Evolutionary conservation across 2,329 filamentous ascomycete species (phyloP).

Genomic region (Fusarium domesticum): DNA sequence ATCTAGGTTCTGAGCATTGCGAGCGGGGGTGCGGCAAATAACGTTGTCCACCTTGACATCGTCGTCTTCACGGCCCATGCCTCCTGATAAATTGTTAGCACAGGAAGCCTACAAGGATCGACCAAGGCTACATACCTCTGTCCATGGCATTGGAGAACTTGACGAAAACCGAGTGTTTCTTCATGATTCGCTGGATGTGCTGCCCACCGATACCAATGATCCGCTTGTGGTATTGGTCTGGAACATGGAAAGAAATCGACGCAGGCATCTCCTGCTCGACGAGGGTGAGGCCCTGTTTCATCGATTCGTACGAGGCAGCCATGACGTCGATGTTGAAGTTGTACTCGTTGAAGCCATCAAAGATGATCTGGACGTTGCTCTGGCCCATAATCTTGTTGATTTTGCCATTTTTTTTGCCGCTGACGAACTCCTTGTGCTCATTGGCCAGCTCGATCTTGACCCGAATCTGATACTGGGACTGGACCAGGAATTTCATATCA

Average conservation of each 20-base stretch:
- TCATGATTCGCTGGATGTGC: constrained; percentile 99
- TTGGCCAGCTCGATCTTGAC: constrained; percentile 99
- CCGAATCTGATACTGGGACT: constrained; percentile 85
- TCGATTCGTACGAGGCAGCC: constrained; percentile 85
- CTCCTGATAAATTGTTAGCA: constrained; percentile 35
- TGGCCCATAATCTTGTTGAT: constrained; percentile 99
- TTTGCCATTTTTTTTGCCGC: constrained; percentile 99
- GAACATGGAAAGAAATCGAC: constrained; percentile 98
- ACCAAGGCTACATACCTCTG: constrained; percentile 54
- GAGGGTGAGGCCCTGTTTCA: constrained; percentile 85
- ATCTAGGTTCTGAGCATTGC: constrained; percentile 94
- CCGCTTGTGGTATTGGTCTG: constrained; percentile 98
- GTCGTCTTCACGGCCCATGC: constrained; percentile 92
- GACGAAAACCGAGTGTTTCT: constrained; percentile 99
- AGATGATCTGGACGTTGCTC: constrained; percentile 98
- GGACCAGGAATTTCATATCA: constrained; percentile 82
- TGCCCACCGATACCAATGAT: constrained; percentile 98
- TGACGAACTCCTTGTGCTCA: constrained; percentile 99
- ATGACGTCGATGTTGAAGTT: constrained; percentile 99
- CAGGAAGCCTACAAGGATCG: not conserved
- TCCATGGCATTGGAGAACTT: constrained; percentile 99
- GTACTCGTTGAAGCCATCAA: constrained; percentile 99
- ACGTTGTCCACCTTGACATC: constrained; percentile 99
- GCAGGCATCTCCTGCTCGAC: constrained; percentile 99
- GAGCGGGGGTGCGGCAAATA: constrained; percentile 93